These are phyloP conservation scores for Kwoniella shivajii DNA, from an alignment of 1,284 basidiomycete genomes.

Conservation along the genomic window DNA sequence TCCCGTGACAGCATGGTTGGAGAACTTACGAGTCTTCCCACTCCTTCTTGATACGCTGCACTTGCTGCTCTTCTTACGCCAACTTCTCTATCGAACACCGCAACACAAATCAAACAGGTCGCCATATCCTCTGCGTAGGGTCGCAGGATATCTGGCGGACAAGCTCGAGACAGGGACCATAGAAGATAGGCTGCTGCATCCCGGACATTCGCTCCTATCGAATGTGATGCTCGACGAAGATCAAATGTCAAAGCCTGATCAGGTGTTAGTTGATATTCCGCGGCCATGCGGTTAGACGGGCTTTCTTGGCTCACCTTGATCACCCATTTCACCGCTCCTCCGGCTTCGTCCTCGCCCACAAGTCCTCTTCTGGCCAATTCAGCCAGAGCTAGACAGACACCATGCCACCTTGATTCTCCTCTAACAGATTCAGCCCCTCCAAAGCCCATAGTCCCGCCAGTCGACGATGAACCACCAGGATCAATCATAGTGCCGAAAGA, in stretches of 20 bases:
- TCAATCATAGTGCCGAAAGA: slow-evolving; percentile 45
- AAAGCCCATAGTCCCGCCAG: slow-evolving; percentile 59
- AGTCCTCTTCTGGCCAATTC: slow-evolving; percentile 85
- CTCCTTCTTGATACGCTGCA: slow-evolving; percentile 96
- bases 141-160: slow-evolving; percentile 63
- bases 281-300: background rate
- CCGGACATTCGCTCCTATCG: slow-evolving; percentile 89
- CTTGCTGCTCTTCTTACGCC: slow-evolving; percentile 95
- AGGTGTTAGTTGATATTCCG: background rate
- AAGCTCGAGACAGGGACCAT: slow-evolving; percentile 88
- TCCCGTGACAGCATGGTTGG: background rate
- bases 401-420: slow-evolving; percentile 90
- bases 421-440: slow-evolving; percentile 65
- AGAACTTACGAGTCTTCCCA: slow-evolving; percentile 79
- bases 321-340: slow-evolving; percentile 72
- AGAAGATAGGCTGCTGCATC: slow-evolving; percentile 93
- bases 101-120: slow-evolving; percentile 70
- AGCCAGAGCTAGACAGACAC: slow-evolving; percentile 86
- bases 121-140: slow-evolving; percentile 71
- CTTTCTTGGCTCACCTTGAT: slow-evolving; percentile 63
- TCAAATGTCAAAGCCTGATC: slow-evolving; percentile 86
- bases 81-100: slow-evolving; percentile 89
- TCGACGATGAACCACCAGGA: slow-evolving; percentile 63
- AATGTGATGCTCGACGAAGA: slow-evolving; percentile 84
- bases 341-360: slow-evolving; percentile 63